A percentile compares a stretch with the other conserved stretches of the same genome.
Evolutionary conservation across 2,329 filamentous ascomycete species (phyloP).

Genomic region (Ophiostoma ips): DNA sequence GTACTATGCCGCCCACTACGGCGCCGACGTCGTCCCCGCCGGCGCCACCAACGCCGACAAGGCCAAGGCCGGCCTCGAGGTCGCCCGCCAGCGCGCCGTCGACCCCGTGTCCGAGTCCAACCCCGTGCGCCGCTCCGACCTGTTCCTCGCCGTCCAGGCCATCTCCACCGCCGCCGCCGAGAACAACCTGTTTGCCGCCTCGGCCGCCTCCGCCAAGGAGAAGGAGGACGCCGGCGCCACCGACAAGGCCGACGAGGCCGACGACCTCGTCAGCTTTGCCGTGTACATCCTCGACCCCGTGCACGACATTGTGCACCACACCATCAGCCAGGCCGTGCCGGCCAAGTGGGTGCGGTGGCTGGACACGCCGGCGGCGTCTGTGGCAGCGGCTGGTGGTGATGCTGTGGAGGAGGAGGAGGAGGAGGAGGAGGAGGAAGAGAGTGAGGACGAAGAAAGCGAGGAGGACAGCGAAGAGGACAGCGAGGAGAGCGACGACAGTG

Average conservation of each 20-base stretch:
- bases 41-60: neutral
- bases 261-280: conserved; percentile 60
- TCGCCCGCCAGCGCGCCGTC: conserved; percentile 64
- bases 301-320: conserved; percentile 76
- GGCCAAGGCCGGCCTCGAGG: conserved; percentile 46
- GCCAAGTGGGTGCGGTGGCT: conserved; percentile 84
- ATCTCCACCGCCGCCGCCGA: conserved; percentile 32
- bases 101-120: conserved; percentile 72
- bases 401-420: conserved; percentile 7
- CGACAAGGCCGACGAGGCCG: conserved; percentile 48
- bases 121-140: conserved; percentile 80
- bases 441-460: conserved; percentile 21
- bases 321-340: conserved; percentile 71
- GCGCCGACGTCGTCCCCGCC: conserved; percentile 31
- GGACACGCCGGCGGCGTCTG: conserved; percentile 54
- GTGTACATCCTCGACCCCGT: conserved; percentile 77
- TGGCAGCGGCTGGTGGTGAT: conserved; percentile 39
- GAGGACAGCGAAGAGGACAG: neutral
- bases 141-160: conserved; percentile 92
- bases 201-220: conserved; percentile 29
- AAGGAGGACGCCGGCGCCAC: conserved; percentile 46
- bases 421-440: conserved; percentile 5
- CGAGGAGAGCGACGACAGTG: neutral
- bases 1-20: conserved; percentile 61
- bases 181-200: conserved; percentile 49